These are phyloP conservation scores for Ceratobasidium sp. DNA, from an alignment of 1,284 basidiomycete genomes.

Conservation along the genomic window DNA sequence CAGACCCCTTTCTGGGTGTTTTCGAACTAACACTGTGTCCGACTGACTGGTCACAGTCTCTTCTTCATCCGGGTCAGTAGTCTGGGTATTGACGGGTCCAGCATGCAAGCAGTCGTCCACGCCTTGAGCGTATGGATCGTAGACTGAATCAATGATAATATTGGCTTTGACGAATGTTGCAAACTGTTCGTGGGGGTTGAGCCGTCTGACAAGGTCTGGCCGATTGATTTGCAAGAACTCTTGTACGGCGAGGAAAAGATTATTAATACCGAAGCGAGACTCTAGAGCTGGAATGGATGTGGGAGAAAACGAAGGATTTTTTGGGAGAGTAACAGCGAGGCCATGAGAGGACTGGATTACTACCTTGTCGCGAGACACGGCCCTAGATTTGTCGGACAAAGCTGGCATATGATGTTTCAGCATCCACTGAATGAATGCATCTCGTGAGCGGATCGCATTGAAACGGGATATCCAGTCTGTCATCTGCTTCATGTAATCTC, in stretches of 20 bases:
- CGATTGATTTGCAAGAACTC: not conserved
- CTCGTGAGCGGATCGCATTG: not conserved
- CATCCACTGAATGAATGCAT: conserved; percentile 5
- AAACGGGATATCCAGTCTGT: not conserved
- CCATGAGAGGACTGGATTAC: not conserved
- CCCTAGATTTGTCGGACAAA: not conserved
- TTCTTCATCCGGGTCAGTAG: not conserved
- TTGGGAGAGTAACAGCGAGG: not conserved
- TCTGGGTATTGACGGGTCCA: not conserved
- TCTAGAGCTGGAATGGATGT: not conserved
- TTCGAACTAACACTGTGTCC: not conserved
- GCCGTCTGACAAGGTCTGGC: not conserved
- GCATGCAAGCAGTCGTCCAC: conserved; percentile 1
- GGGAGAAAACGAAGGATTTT: not conserved
- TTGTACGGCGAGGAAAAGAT: not conserved
- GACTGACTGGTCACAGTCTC: not conserved
- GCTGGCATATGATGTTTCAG: not conserved
- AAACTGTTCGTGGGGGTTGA: not conserved
- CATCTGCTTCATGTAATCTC: conserved; percentile 37
- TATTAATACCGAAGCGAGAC: not conserved
- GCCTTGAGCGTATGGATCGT: not conserved
- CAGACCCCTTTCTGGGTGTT: not conserved
- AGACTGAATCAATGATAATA: not conserved
- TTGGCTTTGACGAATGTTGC: not conserved
- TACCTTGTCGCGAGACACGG: not conserved